Evolutionary conservation across 352 stramenopile genomes (phyloP).

Genomic region (Saprolegnia diclina): DNA sequence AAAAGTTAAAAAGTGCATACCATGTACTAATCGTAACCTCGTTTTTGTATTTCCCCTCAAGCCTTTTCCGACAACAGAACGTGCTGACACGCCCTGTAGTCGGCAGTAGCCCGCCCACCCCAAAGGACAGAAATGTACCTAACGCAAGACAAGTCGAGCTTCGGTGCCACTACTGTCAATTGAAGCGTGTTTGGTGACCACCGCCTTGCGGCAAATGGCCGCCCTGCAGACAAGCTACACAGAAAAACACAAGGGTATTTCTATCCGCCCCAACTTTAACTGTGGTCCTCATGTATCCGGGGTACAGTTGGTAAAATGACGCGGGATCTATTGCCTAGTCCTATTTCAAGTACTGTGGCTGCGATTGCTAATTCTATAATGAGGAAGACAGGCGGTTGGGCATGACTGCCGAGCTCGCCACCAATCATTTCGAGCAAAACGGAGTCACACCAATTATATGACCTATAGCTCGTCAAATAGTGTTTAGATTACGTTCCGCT

Average conservation of each 20-base stretch:
- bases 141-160: constrained; percentile 17
- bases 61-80: constrained; percentile 14
- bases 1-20: constrained; percentile 28
- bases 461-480: neutral
- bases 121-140: neutral
- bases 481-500: neutral
- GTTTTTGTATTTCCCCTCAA: constrained; percentile 17
- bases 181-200: constrained; percentile 16
- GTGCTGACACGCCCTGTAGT: neutral
- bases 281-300: constrained; percentile 18
- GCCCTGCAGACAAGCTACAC: constrained; percentile 12
- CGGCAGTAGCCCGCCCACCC: constrained; percentile 18
- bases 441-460: neutral
- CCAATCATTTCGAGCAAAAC: neutral
- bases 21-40: neutral
- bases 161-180: neutral
- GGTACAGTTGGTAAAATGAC: constrained; percentile 29
- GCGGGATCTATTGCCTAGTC: neutral
- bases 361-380: neutral
- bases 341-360: constrained; percentile 6
- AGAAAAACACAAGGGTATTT: constrained; percentile 21
- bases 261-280: constrained; percentile 29
- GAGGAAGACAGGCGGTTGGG: neutral
- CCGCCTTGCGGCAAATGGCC: constrained; percentile 17
- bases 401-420: neutral